Base-by-base conservation (phyloP, 192 early-diverging fungal genomes). In the Entomortierella parvispora region DNA sequence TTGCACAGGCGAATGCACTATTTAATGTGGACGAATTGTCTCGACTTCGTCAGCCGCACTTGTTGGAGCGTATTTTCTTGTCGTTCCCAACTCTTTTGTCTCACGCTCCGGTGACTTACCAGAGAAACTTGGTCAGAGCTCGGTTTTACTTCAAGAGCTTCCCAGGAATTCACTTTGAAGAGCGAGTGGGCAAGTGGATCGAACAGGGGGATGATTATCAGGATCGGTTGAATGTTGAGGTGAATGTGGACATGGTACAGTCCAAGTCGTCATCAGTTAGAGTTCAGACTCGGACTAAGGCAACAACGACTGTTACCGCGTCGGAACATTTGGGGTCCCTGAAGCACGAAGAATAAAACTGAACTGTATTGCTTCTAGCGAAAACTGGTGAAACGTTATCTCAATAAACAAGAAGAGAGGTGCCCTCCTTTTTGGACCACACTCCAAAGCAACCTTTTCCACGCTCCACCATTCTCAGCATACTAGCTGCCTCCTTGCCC, bases 71-170 rank as follows among this genome's bases (percentile, higher is more conserved):
- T 2, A 43, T 63, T 1, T 12, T 68, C 17, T 25, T 77, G 10
- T 49, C 3, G 14, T 50, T 77, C 43, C 74, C 74, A 18, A 64
- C 60, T 53, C 54, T 77, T 1, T 42, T 77, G 17, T 68, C 74
- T 15, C 74, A 77, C 37, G 65, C 74, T 1, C 74, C 74, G 1
- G 74, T 55, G 3, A 25, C 74, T 3, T 77, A 77, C 12, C 74
- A 77, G 47, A 52, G 74, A 14, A 68, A 77, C 43, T 31, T 77
- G 23, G 74, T 77, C 8, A 51, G 61, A 14, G 65, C 51, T 0
- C 44, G 74, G 23, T 77, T 77, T 42, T 45, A 77, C 25, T 77
- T 77, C 18, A 57, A 44, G 20, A 77, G 74, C 18, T 77, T 77
- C 25, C 74, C 74, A 4, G 74, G 74, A 12, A 22, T 22, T 0